Conservation (phyloP, 495 filamentous ascomycete genomes). For the Hypoxylon intermedium region DNA sequence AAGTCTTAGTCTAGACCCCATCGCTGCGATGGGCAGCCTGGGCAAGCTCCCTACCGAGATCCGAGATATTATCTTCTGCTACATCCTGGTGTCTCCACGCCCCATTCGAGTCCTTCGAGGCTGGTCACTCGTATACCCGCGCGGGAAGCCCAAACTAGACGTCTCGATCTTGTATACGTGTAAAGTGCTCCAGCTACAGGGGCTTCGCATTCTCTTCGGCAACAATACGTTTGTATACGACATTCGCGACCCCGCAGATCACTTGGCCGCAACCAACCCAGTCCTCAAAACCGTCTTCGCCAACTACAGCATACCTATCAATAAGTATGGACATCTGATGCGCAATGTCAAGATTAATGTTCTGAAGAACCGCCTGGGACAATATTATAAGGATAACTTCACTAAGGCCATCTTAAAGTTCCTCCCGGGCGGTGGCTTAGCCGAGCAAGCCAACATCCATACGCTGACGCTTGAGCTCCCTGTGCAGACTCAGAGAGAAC, state of each 20-base stretch:
- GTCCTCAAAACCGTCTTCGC: background rate
- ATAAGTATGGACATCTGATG: conserved; percentile 47
- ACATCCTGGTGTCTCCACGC: conserved; percentile 42
- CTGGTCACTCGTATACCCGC: conserved; percentile 44
- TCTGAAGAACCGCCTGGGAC: conserved; percentile 38
- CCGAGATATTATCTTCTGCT: conserved; percentile 45
- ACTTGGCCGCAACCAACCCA: background rate
- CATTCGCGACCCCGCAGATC: conserved; percentile 43
- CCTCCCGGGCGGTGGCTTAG: conserved; percentile 18
- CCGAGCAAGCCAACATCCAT: conserved; percentile 40
- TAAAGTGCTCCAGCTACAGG: conserved; percentile 38
- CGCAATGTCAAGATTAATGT: conserved; percentile 48
- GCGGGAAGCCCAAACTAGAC: conserved; percentile 30
- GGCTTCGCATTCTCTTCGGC: conserved; percentile 46
- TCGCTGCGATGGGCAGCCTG: conserved; percentile 6
- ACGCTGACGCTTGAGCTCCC: conserved; percentile 44
- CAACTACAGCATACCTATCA: conserved; percentile 39
- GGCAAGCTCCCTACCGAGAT: conserved; percentile 42
- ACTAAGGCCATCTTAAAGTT: conserved; percentile 29
- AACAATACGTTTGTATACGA: conserved; percentile 51
- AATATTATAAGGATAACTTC: conserved; percentile 12
- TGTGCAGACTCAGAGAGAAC: background rate
- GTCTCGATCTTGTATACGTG: conserved; percentile 44
- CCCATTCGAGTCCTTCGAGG: conserved; percentile 45
- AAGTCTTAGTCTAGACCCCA: background rate